Evolutionary conservation across 2,329 filamentous ascomycete species (phyloP), one percentile per base, ranked within the genome.

Genomic region (Helminthosporium solani): DNA sequence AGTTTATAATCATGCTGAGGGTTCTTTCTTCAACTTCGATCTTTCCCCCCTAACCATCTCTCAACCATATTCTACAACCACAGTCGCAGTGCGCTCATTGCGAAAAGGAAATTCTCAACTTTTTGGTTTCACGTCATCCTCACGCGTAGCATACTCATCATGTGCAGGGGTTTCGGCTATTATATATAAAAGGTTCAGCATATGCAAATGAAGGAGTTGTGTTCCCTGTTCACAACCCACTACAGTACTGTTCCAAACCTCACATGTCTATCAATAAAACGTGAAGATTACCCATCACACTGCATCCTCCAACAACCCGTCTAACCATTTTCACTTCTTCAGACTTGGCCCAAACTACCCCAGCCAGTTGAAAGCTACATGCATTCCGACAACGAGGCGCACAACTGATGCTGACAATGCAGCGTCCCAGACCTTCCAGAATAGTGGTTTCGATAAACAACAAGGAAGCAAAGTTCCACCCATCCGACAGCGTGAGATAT

Each of bases 1-100:
- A 70, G 65, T 48, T 62, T 73, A 60, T 71, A 51, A 53, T 47
- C 44, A 49, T 25, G 28, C 14, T 28, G n/a, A 15, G 33, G 43
- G 28, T 35, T 6, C n/a, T 46, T 31, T 35, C 28, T 23, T 45
- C 3, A 12, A 14, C 30, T 42, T n/a, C 21, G n/a, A 28, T 44
- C 21, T 33, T 6, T 18, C 19, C 40, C 34, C 15, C 19, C n/a
- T n/a, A n/a, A n/a, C n/a, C n/a, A n/a, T 20, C 33, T 44, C 14
- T 31, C 4, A 34, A 19, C 20, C 7, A 28, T n/a, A 8, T 23
- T 27, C 7, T 7, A 12, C 40, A 14, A 16, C 12, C 21, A 20
- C 6, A 16, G 30, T 34, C n/a, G 7, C 19, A 25, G 40, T 25
- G 15, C 40, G n/a, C 19, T 33, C 40, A 33, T 34, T 33, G 40